A percentile compares a stretch with the other conserved stretches of the same genome.
Conservation (phyloP, 2,329 filamentous ascomycete species). For the Pyrenophora graminea region DNA sequence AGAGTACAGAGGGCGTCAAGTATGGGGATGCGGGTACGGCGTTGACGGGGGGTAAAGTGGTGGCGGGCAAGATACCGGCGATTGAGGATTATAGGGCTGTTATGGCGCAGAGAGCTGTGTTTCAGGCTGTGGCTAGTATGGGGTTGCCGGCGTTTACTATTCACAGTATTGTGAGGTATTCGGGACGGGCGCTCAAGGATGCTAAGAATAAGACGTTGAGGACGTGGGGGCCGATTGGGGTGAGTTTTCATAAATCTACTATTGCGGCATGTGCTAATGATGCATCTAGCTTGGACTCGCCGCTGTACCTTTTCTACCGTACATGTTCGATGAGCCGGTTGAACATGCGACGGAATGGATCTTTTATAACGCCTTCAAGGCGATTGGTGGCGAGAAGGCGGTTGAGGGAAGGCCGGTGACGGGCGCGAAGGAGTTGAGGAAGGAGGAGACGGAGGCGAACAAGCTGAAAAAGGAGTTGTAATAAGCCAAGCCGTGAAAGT, state of each 20-base stretch:
- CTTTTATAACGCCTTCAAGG: conserved; percentile 81
- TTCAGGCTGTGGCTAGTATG: conserved; percentile 92
- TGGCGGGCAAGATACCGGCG: conserved; percentile 61
- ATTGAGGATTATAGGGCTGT: conserved; percentile 90
- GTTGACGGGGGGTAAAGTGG: conserved; percentile 28
- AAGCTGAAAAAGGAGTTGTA: conserved; percentile 48
- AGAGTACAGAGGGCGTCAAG: conserved; percentile 28
- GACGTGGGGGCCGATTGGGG: conserved; percentile 88
- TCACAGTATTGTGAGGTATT: conserved; percentile 89
- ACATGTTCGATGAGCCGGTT: conserved; percentile 87
- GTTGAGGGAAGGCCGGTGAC: conserved; percentile 51
- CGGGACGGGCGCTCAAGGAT: conserved; percentile 81
- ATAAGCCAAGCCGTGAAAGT: conserved; percentile 1
- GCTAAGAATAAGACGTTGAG: conserved; percentile 74
- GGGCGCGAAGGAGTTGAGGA: conserved; percentile 45
- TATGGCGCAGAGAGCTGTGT: conserved; percentile 87
- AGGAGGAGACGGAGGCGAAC: conserved; percentile 37
- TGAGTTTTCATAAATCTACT: conserved; percentile 54
- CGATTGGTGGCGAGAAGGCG: conserved; percentile 68
- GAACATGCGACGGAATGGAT: conserved; percentile 88
- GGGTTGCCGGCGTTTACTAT: conserved; percentile 92
- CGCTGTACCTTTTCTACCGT: conserved; percentile 78
- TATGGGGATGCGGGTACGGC: conserved; percentile 21
- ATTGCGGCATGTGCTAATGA: conserved; percentile 5
- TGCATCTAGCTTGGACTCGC: conserved; percentile 60